A percentile compares a stretch with the other conserved stretches of the same genome.
Evolutionary conservation across 2,329 filamentous ascomycete species (phyloP).

Genomic region (Penicillium sp.): DNA sequence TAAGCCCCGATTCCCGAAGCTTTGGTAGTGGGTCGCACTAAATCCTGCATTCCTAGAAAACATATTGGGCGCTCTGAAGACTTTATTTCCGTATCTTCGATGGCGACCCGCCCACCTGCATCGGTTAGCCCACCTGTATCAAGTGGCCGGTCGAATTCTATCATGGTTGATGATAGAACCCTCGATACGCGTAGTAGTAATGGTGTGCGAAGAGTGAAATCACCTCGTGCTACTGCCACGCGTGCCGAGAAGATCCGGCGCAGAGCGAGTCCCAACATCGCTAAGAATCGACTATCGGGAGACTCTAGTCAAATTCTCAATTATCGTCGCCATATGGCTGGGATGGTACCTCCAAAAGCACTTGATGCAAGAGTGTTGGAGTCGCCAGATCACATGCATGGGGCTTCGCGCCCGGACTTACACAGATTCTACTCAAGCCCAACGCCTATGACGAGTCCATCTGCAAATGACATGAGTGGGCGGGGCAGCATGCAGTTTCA

Average conservation of each 20-base stretch:
- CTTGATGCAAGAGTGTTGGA: not conserved
- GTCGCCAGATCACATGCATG: not conserved
- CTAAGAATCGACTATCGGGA: not conserved
- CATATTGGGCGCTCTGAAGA: constrained; percentile 7
- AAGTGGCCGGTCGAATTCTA: constrained; percentile 5
- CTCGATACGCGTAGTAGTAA: constrained; percentile 12
- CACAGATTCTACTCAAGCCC: not conserved
- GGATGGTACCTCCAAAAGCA: not conserved
- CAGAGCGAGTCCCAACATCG: not conserved
- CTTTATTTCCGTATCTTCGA: constrained; percentile 1
- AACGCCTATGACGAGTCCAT: not conserved
- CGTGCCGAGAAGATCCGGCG: constrained; percentile 8
- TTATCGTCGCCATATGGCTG: not conserved
- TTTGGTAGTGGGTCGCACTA: not conserved
- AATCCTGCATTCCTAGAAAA: not conserved
- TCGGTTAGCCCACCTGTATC: constrained; percentile 9
- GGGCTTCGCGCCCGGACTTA: not conserved
- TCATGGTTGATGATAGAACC: constrained; percentile 7
- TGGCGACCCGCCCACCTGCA: constrained; percentile 10
- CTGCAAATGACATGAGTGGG: not conserved
- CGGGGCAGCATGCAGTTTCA: not conserved
- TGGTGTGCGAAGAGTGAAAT: constrained; percentile 6
- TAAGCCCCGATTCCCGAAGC: not conserved
- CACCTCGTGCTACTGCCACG: constrained; percentile 6
- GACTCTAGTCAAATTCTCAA: not conserved